phyloP scores from a whole-genome alignment of 2,329 filamentous ascomycete species.

The Cordyceps fumosorosea region DNA sequence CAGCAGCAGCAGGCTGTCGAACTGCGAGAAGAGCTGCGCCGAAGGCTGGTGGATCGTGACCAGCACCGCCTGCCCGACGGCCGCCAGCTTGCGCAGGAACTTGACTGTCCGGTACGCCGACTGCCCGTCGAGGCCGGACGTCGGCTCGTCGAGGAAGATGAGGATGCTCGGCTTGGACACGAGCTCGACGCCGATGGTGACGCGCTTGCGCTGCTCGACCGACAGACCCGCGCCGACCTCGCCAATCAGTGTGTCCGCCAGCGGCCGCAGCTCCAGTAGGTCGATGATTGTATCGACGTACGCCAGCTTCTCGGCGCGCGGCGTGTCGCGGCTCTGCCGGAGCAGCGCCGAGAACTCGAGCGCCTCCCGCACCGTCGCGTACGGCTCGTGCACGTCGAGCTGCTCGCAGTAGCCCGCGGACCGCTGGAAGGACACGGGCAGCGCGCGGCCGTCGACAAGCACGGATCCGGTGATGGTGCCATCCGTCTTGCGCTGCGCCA shows the following conservation, averaged over 20 bases:
- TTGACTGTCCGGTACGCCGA: constrained; percentile 60
- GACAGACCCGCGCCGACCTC: constrained; percentile 45
- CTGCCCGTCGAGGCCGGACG: constrained; percentile 60
- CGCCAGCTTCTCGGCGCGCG: constrained; percentile 61
- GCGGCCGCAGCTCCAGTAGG: constrained; percentile 42
- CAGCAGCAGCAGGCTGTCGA: constrained; percentile 59
- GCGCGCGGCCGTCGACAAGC: constrained; percentile 65
- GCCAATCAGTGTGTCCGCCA: constrained; percentile 43
- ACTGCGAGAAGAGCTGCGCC: constrained; percentile 58
- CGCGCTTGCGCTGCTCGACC: constrained; percentile 46
- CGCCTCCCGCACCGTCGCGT: constrained; percentile 69
- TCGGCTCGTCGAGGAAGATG: constrained; percentile 58
- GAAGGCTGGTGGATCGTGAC: constrained; percentile 68
- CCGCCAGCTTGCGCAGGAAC: constrained; percentile 59
- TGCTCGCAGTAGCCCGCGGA: constrained; percentile 78
- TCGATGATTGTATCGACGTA: constrained; percentile 78
- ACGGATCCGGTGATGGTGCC: constrained; percentile 70
- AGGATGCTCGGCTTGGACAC: constrained; percentile 54
- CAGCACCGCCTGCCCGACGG: constrained; percentile 59
- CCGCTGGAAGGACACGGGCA: constrained; percentile 69
- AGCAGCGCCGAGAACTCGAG: constrained; percentile 68
- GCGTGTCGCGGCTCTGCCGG: constrained; percentile 59
- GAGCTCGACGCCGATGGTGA: constrained; percentile 56
- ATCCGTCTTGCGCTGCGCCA: constrained; percentile 73
- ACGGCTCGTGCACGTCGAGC: constrained; percentile 69